A percentile compares a stretch with the other conserved stretches of the same genome.
Evolutionary conservation across 192 early-diverging fungal genomes (phyloP).

Genomic region (Umbelopsis isabellina): DNA sequence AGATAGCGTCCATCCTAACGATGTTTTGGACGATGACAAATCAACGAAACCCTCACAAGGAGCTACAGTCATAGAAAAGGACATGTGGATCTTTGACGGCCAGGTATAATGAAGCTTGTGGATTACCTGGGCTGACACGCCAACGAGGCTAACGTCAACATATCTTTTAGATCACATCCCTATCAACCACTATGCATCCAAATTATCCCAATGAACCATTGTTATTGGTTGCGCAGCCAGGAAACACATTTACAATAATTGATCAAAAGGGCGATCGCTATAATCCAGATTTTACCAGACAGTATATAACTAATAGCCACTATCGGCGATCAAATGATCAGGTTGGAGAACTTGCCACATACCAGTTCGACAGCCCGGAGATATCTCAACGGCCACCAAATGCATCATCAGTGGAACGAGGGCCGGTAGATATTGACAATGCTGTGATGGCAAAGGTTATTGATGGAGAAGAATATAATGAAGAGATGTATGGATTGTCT

Average conservation of each 20-base stretch:
- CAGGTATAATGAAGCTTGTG: constrained; percentile 40
- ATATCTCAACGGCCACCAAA: constrained; percentile 5
- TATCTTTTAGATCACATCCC: constrained; percentile 49
- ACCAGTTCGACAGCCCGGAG: constrained; percentile 15
- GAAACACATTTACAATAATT: constrained; percentile 48
- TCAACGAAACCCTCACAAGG: background rate
- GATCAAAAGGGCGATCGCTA: constrained; percentile 43
- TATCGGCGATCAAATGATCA: constrained; percentile 10
- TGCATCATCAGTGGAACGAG: background rate
- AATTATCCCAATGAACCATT: constrained; percentile 43
- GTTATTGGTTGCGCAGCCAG: constrained; percentile 59
- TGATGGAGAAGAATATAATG: constrained; percentile 12
- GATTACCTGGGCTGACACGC: background rate
- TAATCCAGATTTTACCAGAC: constrained; percentile 43
- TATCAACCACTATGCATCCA: constrained; percentile 47
- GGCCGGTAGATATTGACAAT: background rate
- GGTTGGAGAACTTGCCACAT: constrained; percentile 6
- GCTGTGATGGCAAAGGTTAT: background rate
- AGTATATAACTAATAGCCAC: constrained; percentile 13
- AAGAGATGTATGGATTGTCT: constrained; percentile 14
- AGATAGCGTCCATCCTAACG: background rate
- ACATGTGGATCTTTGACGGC: constrained; percentile 57
- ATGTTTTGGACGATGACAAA: background rate
- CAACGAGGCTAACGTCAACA: background rate
- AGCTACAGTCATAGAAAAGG: constrained; percentile 32